phyloP scores from a whole-genome alignment of 768 basidiomycete genomes.

The Mycena vitilis region DNA sequence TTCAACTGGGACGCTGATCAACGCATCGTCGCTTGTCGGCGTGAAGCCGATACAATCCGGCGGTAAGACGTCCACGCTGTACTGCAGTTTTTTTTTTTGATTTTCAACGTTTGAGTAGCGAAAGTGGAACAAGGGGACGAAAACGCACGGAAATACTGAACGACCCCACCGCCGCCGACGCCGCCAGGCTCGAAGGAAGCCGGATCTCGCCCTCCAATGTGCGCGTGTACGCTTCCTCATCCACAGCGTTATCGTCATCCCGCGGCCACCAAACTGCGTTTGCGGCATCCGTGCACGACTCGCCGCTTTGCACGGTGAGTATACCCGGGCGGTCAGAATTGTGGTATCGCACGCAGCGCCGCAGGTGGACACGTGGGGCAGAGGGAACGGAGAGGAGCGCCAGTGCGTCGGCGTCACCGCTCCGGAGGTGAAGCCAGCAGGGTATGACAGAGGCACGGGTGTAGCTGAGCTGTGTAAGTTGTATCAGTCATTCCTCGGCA shows the following conservation, averaged over 20 bases:
- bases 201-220: conserved; percentile 49
- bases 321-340: conserved; percentile 25
- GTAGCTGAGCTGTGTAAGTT: conserved; percentile 45
- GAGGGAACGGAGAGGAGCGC: conserved; percentile 43
- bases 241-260: background rate
- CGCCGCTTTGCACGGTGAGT: background rate
- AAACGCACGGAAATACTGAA: conserved; percentile 38
- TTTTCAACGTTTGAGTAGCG: no score
- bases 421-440: conserved; percentile 45
- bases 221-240: conserved; percentile 26
- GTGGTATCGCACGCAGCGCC: conserved; percentile 43
- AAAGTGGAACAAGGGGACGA: background rate
- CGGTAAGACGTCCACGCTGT: background rate
- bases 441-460: conserved; percentile 55
- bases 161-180: conserved; percentile 38
- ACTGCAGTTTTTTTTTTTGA: background rate
- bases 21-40: background rate
- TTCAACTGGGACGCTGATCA: conserved; percentile 1
- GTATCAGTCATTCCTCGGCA: background rate
- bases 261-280: conserved; percentile 47
- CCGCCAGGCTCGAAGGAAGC: conserved; percentile 45
- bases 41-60: background rate
- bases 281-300: conserved; percentile 34
- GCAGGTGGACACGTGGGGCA: no score
- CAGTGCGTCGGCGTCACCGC: conserved; percentile 45